Evolutionary conservation across 768 basidiomycete species (phyloP), one percentile per base, ranked within the genome.

Genomic region (Termitomyces sp.): DNA sequence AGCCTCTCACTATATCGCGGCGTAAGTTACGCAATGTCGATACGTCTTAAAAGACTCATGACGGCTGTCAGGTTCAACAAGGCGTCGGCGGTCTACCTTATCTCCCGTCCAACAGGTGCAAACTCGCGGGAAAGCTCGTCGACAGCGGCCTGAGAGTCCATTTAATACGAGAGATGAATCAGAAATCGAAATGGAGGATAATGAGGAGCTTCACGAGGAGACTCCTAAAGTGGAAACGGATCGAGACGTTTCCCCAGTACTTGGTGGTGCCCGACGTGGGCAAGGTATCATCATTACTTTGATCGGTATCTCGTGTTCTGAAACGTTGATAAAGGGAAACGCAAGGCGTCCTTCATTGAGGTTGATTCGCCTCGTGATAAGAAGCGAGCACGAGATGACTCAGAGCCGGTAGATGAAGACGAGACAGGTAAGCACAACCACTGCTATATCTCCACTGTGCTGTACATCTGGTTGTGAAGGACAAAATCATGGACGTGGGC

Each of bases 321-420:
- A 48, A 42, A 17, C 21, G 8, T 38, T 46, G 37, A 47, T 9
- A 8, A 64, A 85, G 86, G 76, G 33, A 89, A 89, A 71, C 83
- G 87, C 28, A 87, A 87, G 63, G 80, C 79, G 2, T 82, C 82
- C 3, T 75, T 81, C 43, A 62, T 75, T 17, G 85, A 82, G 55
- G 69, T 70, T 14, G 78, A 80, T 63, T 70, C 75, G 45, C 72
- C 73, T 17, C 78, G 79, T 21, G 82, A 84, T 17, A 77, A 69
- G 55, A 88, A 89, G 68, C 76, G 83, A 43, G 49, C 66, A 4
- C 75, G 87, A n/a, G 87, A 87, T 62, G 85, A 85, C 28, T 88
- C 86, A 0, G 85, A 86, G 63, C 79, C 82, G 10, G 73, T 73
- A 1, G 85, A 86, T 5, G 87, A 87, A 41, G 86, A 86, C 35